phyloP scores from a whole-genome alignment of 176 grass and related monocot species.

The Oryza longistaminata region DNA sequence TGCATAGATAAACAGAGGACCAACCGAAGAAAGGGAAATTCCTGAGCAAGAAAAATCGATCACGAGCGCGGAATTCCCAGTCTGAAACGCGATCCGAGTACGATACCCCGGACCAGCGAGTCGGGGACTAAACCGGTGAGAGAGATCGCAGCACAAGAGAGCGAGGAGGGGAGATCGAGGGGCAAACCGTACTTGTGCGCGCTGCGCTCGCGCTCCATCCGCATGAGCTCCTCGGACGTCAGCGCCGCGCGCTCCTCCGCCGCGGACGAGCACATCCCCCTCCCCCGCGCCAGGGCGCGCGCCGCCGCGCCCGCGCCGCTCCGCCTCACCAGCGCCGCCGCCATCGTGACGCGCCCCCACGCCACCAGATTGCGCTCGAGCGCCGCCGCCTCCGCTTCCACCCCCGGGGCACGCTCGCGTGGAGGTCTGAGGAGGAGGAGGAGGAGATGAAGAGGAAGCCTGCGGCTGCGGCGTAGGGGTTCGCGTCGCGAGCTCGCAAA shows the following conservation, averaged over 20 bases:
- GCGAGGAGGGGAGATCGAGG: background rate
- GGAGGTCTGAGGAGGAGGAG: too few species aligned
- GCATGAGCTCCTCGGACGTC: constrained; percentile 89
- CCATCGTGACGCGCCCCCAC: constrained; percentile 1
- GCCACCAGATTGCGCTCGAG: background rate
- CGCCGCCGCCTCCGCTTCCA: background rate
- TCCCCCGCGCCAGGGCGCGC: constrained; percentile 40
- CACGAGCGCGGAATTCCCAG: background rate
- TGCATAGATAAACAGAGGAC: background rate
- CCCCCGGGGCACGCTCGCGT: too few species aligned
- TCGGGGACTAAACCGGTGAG: background rate
- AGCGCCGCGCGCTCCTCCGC: constrained; percentile 26
- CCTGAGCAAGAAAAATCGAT: background rate
- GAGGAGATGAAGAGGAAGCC: too few species aligned
- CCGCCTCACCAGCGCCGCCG: constrained; percentile 10
- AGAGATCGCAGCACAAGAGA: background rate
- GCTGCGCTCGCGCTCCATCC: constrained; percentile 70
- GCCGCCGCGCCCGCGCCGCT: constrained; percentile 1
- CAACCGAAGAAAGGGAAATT: background rate
- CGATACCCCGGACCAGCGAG: background rate
- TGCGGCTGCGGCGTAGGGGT: background rate
- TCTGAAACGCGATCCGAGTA: background rate
- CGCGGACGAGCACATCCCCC: constrained; percentile 44
- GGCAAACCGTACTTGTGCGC: constrained; percentile 66
- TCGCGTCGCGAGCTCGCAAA: background rate